Conservation (phyloP, 306 rosid species). For the Trifolium pratense region DNA sequence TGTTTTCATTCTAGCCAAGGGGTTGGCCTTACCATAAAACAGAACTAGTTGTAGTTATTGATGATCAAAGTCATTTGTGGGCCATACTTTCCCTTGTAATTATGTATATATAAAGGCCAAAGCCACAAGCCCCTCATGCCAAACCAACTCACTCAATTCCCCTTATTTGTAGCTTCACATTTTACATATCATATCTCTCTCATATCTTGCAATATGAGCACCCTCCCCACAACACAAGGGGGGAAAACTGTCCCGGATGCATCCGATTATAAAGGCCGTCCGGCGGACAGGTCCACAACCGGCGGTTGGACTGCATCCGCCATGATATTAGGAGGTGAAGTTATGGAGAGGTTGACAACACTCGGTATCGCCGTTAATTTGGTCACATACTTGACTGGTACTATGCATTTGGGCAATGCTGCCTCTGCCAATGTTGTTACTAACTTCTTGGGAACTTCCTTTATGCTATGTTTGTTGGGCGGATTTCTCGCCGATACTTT, state of each 20-base stretch:
- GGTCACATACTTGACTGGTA: conserved; percentile 77
- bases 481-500: conserved; percentile 91
- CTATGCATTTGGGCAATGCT: conserved; percentile 95
- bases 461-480: conserved; percentile 89
- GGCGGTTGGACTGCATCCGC: conserved; percentile 88
- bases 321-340: conserved; percentile 90
- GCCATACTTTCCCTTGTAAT: neutral
- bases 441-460: conserved; percentile 87
- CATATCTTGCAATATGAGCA: conserved; percentile 36
- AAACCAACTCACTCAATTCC: conserved; percentile 11
- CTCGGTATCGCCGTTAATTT: conserved; percentile 85
- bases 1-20: neutral
- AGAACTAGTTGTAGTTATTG: neutral
- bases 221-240: conserved; percentile 55
- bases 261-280: conserved; percentile 73
- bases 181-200: too few species aligned
- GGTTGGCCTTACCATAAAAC: conserved; percentile 10
- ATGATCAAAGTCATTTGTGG: neutral
- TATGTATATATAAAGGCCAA: conserved; percentile 31
- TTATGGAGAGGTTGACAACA: conserved; percentile 83
- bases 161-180: neutral
- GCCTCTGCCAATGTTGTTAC: conserved; percentile 85
- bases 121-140: neutral
- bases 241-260: conserved; percentile 72
- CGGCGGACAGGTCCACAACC: conserved; percentile 62